Conservation (phyloP, 1,284 basidiomycete genomes). For the Xanthoconium separans region DNA sequence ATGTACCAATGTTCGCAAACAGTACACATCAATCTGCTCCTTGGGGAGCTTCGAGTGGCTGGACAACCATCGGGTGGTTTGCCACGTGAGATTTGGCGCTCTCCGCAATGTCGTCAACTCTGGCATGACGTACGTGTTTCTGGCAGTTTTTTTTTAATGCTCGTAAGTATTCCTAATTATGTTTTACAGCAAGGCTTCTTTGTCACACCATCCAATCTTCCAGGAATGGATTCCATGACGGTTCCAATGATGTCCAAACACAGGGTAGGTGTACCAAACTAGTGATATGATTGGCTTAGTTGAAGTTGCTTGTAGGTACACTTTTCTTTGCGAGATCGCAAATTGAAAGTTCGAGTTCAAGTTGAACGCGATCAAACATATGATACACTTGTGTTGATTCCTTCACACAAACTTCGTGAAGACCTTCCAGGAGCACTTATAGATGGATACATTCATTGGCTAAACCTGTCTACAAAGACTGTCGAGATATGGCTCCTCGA, state of each 20-base stretch:
- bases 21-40: constrained; percentile 4
- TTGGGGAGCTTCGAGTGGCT: constrained; percentile 14
- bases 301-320: too few relatives aligned
- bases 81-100: constrained; percentile 29
- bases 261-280: constrained; percentile 9
- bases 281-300: not conserved
- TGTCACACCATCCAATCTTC: constrained; percentile 34
- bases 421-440: too few relatives aligned
- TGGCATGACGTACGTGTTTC: constrained; percentile 25
- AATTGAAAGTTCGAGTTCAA: too few relatives aligned
- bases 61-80: constrained; percentile 34
- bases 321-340: too few relatives aligned
- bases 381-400: too few relatives aligned
- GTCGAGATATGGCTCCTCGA: too few relatives aligned
- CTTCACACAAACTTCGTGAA: too few relatives aligned
- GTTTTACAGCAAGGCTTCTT: constrained; percentile 34
- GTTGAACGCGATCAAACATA: too few relatives aligned
- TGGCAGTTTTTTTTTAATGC: too few relatives aligned
- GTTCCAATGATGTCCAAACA: too few relatives aligned
- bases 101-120: constrained; percentile 33
- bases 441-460: too few relatives aligned
- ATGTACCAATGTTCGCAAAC: not conserved
- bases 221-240: constrained; percentile 39
- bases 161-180: not conserved
- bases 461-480: too few relatives aligned